These are phyloP conservation scores for Phaseolus coccineus DNA, from an alignment of 331 rosid species.

Conservation along the genomic window DNA sequence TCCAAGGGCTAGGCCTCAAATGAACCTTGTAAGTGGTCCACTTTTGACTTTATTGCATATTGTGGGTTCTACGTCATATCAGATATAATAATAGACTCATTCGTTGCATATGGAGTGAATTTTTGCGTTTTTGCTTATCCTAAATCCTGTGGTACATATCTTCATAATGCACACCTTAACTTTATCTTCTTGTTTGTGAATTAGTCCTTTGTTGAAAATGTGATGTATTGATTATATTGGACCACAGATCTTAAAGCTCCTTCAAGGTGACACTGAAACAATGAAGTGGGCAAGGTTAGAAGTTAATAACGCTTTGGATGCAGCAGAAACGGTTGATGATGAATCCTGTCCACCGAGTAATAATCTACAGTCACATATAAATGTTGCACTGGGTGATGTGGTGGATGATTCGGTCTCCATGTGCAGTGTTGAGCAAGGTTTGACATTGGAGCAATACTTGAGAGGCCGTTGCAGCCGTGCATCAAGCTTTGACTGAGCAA, in stretches of 20 bases:
- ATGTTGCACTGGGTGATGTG: conserved; percentile 91
- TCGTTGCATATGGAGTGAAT: conserved; percentile 21
- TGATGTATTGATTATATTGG: conserved; percentile 40
- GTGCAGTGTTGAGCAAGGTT: conserved; percentile 79
- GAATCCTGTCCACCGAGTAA: conserved; percentile 72
- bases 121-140: conserved; percentile 27
- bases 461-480: conserved; percentile 93
- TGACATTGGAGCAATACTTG: conserved; percentile 85
- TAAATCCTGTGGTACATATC: conserved; percentile 38
- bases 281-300: conserved; percentile 85
- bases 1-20: conserved; percentile 92
- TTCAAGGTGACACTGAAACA: conserved; percentile 75
- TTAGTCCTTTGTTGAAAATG: conserved; percentile 25
- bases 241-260: conserved; percentile 81
- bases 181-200: conserved; percentile 40
- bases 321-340: conserved; percentile 58
- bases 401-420: conserved; percentile 91
- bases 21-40: conserved; percentile 77
- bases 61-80: conserved; percentile 5
- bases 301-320: conserved; percentile 57
- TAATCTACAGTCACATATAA: conserved; percentile 84
- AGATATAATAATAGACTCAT: not conserved
- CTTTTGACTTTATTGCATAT: conserved; percentile 35
- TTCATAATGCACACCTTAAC: conserved; percentile 29
- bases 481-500: conserved; percentile 87